Evolutionary conservation across 2,329 filamentous ascomycete genomes (phyloP).

Genomic region (Plectosphaerella plurivora): DNA sequence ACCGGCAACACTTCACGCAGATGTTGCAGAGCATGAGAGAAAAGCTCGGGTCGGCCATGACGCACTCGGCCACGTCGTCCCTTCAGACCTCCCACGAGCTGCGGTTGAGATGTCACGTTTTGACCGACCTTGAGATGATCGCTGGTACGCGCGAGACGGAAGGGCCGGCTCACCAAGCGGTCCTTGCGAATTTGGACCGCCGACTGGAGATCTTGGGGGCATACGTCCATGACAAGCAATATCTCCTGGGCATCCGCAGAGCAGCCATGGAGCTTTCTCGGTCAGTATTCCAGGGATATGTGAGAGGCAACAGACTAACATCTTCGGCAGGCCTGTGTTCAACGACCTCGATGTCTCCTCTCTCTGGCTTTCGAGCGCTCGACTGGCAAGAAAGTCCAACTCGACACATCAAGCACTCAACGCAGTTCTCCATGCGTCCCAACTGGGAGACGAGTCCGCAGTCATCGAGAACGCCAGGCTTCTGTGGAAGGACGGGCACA

Average conservation of each 20-base stretch:
- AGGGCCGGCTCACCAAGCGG: slow-evolving; percentile 31
- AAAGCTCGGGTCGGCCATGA: slow-evolving; percentile 69
- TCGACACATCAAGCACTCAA: slow-evolving; percentile 87
- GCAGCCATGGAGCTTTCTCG: slow-evolving; percentile 78
- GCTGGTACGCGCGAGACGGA: slow-evolving; percentile 42
- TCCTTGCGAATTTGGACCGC: slow-evolving; percentile 57
- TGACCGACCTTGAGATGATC: slow-evolving; percentile 83
- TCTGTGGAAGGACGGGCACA: slow-evolving; percentile 89
- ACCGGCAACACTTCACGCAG: slow-evolving; percentile 47
- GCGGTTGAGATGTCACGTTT: slow-evolving; percentile 80
- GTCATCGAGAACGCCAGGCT: slow-evolving; percentile 93
- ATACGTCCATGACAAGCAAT: slow-evolving; percentile 90
- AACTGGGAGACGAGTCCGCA: slow-evolving; percentile 78
- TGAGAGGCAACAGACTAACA: background rate
- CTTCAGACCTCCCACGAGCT: slow-evolving; percentile 79
- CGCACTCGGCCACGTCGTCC: slow-evolving; percentile 71
- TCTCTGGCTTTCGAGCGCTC: slow-evolving; percentile 80
- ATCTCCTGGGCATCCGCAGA: slow-evolving; percentile 78
- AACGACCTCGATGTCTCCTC: slow-evolving; percentile 71
- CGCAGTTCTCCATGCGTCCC: slow-evolving; percentile 82
- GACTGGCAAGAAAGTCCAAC: slow-evolving; percentile 80
- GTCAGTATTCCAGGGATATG: slow-evolving; percentile 35
- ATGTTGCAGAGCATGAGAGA: slow-evolving; percentile 62
- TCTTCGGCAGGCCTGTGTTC: slow-evolving; percentile 47
- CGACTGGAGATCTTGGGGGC: slow-evolving; percentile 88